A percentile compares a stretch with the other conserved stretches of the same genome.
phyloP scores from a whole-genome alignment of 257 asterid genomes.

The Perilla frutescens region DNA sequence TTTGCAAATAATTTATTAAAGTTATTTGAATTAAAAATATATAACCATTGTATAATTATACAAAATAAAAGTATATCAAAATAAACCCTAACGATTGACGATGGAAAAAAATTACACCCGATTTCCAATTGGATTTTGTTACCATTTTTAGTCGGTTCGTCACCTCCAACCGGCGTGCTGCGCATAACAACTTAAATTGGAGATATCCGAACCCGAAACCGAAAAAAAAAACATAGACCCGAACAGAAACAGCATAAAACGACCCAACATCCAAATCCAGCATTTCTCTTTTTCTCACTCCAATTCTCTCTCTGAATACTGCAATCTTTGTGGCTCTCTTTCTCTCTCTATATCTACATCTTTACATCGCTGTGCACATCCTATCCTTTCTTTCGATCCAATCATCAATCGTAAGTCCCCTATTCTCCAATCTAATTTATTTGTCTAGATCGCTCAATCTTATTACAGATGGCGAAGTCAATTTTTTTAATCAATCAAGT shows the following conservation, averaged over 20 bases:
- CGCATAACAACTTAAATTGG: background rate
- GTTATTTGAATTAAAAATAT: no score
- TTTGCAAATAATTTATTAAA: no score
- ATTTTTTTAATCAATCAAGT: conserved; percentile 23
- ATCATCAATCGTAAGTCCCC: conserved; percentile 59
- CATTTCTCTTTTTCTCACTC: conserved; percentile 38
- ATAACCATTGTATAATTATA: no score
- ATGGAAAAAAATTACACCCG: no score
- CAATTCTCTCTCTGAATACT: conserved; percentile 39
- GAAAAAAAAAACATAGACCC: background rate
- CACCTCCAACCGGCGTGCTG: background rate
- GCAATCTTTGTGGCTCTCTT: conserved; percentile 47
- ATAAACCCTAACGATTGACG: no score
- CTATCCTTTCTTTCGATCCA: conserved; percentile 49
- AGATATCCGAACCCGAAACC: background rate
- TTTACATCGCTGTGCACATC: conserved; percentile 46
- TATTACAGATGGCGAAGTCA: conserved; percentile 26
- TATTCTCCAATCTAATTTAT: conserved; percentile 18
- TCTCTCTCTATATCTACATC: conserved; percentile 49
- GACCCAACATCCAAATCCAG: conserved; percentile 43
- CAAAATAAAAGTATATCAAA: no score
- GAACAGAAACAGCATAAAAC: conserved; percentile 32
- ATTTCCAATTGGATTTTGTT: no score
- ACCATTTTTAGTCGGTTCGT: conserved; percentile 17
- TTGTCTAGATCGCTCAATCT: conserved; percentile 43